Evolutionary conservation across 2,329 filamentous ascomycete genomes (phyloP), one percentile per base, ranked within the genome.

Genomic region (Clonostachys solani): DNA sequence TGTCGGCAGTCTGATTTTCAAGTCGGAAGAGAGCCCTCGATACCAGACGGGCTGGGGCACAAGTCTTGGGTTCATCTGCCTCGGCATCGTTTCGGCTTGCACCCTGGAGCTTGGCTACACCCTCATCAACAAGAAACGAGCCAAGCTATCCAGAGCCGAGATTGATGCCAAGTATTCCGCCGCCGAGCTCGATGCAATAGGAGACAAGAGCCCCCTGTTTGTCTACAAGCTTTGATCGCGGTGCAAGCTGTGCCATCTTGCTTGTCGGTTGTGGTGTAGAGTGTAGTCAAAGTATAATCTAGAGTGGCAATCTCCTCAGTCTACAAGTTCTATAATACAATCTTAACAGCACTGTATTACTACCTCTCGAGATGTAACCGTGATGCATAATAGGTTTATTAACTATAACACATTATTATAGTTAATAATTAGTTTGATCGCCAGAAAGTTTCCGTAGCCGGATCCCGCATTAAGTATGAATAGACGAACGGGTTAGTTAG

Each of bases 121-220:
- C 18, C 44, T 37, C 8, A 54, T 54, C 2, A 65, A 65, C 42
- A 56, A 57, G 50, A 55, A 54, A 45, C 47, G 56, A 15, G 57
- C 49, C 0, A 54, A 46, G 29, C 10, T 60, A 12, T 54, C 53
- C 1, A 56, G 58, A 46, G 50, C 47, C 1, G 60, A 65, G 33
- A 47, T 64, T 17, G 43, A 54, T 17, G 50, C 49, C 12, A 58
- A 52, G 50, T 63, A 62, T 19, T 61, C 61, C 0, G 55, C 60
- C 3, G 60, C 58, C 12, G 53, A 67, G 47, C 51, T 67, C 5
- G 56, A 60, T 34, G 43, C 48, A 2, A 59, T 67, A 56, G 64
- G 63, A 2, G 64, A 67, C 17, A 47, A 52, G 13, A 63, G 57
- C 23, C 64, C 64, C 0, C 43, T 64, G 1, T 65, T 59, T 17